phyloP scores from a whole-genome alignment of 352 stramenopile genomes.

The Globisporangium middletonii region DNA sequence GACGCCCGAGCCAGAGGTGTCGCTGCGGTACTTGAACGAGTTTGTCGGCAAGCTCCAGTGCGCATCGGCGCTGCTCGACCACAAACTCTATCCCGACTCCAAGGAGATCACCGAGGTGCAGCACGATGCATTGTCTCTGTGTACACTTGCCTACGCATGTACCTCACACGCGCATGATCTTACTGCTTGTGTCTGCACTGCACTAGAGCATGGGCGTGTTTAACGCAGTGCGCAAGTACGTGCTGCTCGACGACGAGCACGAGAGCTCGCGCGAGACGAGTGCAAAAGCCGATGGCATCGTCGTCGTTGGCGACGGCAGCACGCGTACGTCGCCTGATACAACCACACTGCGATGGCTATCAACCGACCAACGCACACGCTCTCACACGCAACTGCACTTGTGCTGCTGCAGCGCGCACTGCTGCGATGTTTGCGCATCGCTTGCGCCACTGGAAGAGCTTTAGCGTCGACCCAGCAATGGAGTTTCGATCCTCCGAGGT shows the following conservation, averaged over 20 bases:
- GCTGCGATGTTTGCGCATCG: constrained; percentile 73
- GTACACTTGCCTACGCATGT: no score
- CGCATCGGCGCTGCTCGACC: constrained; percentile 53
- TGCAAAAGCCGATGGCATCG: constrained; percentile 54
- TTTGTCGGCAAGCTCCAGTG: constrained; percentile 80
- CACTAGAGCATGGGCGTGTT: constrained; percentile 78
- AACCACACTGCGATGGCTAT: not conserved
- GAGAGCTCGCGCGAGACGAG: not conserved
- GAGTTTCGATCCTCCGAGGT: constrained; percentile 45
- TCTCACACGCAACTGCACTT: not conserved
- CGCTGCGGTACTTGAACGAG: constrained; percentile 78
- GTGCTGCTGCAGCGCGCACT: constrained; percentile 39
- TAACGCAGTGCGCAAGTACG: constrained; percentile 67
- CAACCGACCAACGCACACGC: not conserved
- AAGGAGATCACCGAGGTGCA: constrained; percentile 83
- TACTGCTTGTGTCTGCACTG: not conserved
- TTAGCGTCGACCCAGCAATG: constrained; percentile 76
- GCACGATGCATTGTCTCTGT: no score
- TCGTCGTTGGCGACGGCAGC: constrained; percentile 75
- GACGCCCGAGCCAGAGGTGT: constrained; percentile 21
- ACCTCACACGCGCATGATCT: not conserved
- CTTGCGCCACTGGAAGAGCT: constrained; percentile 67
- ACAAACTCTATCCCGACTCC: constrained; percentile 70
- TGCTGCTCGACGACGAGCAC: constrained; percentile 24
- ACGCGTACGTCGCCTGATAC: constrained; percentile 40